Evolutionary conservation across 768 basidiomycete species (phyloP).

Genomic region (Phanerochaete carnosa): DNA sequence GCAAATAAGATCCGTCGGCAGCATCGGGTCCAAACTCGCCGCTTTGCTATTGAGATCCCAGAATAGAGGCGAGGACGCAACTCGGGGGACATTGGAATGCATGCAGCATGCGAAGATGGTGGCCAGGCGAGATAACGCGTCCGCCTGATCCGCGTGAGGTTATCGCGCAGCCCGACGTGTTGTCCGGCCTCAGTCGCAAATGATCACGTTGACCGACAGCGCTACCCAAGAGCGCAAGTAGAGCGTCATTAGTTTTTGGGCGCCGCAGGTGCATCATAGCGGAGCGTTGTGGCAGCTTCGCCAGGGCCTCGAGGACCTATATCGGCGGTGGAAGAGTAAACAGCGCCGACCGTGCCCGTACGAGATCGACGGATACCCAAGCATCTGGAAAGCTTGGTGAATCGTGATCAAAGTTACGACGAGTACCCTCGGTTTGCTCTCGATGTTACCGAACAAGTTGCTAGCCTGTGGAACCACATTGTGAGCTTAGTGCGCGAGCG

Average conservation of each 20-base stretch:
- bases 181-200: neutral
- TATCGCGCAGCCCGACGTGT: neutral
- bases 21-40: neutral
- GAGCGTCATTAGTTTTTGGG: neutral
- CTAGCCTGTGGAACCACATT: neutral
- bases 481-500: neutral
- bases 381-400: neutral
- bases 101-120: neutral
- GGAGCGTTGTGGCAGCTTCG: neutral
- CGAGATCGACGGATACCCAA: neutral
- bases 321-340: neutral
- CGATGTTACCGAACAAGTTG: neutral
- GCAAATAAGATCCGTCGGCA: constrained; percentile 5
- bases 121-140: neutral
- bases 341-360: neutral
- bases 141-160: neutral
- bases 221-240: neutral
- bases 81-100: neutral
- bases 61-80: neutral
- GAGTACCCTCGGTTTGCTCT: neutral
- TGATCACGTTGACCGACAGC: neutral
- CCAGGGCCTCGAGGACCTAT: neutral
- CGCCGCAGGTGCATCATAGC: neutral
- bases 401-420: neutral
- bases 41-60: neutral